These are phyloP conservation scores for Colletotrichum kahawae DNA, from an alignment of 2,329 filamentous ascomycete species.

Conservation along the genomic window DNA sequence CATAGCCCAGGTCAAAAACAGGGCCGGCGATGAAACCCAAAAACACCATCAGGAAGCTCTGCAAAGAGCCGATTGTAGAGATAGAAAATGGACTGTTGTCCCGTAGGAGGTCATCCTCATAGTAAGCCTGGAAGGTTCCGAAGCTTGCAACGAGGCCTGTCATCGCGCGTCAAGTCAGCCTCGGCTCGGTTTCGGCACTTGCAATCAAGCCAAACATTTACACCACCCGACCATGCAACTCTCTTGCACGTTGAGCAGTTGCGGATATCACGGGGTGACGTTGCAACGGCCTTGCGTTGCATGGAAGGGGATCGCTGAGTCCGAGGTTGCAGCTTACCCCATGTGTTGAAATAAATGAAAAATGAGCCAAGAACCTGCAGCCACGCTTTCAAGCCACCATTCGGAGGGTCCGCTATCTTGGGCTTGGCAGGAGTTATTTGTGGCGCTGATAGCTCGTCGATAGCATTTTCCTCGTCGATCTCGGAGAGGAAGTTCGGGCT, in stretches of 20 bases:
- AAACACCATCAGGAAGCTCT: slow-evolving; percentile 49
- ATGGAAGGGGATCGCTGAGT: background rate
- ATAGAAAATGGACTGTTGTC: slow-evolving; percentile 29
- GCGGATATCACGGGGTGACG: background rate
- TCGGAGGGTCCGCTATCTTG: slow-evolving; percentile 13
- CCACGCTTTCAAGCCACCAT: slow-evolving; percentile 47
- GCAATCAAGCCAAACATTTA: background rate
- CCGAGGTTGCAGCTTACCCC: slow-evolving; percentile 8
- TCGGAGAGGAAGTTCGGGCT: background rate
- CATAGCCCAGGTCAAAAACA: slow-evolving; percentile 52
- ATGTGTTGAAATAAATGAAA: slow-evolving; percentile 53
- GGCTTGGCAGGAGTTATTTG: background rate
- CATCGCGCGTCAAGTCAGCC: background rate
- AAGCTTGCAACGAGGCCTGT: slow-evolving; percentile 46
- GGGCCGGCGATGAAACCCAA: slow-evolving; percentile 48
- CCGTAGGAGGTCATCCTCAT: slow-evolving; percentile 36
- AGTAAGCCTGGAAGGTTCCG: slow-evolving; percentile 60
- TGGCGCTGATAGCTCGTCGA: background rate
- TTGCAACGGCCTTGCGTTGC: background rate
- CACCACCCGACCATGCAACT: background rate
- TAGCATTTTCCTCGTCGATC: slow-evolving; percentile 6
- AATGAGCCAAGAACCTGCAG: slow-evolving; percentile 51
- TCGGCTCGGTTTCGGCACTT: background rate
- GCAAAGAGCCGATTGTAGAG: slow-evolving; percentile 52
- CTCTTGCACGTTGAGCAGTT: background rate